These are phyloP conservation scores for Phytophthora sp. DNA, from an alignment of 352 stramenopile species.

Conservation along the genomic window DNA sequence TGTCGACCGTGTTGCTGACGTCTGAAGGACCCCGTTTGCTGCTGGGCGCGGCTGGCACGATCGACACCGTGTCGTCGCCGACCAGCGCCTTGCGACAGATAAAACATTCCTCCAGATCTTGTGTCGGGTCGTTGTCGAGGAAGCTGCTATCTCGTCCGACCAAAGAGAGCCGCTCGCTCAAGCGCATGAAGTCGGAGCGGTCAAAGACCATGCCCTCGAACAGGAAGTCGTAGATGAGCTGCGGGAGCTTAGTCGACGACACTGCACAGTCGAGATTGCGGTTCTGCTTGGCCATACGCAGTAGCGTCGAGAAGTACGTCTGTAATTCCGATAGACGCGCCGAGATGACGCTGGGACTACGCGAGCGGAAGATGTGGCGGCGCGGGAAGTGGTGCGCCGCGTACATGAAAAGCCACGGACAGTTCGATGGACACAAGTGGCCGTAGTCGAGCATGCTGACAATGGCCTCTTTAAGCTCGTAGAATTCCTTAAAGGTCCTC, in stretches of 20 bases:
- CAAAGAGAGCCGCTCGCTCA: conserved; percentile 62
- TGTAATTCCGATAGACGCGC: conserved; percentile 63
- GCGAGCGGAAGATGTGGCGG: conserved; percentile 75
- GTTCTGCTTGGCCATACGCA: conserved; percentile 69
- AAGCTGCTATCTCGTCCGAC: conserved; percentile 37
- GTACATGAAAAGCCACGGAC: conserved; percentile 87
- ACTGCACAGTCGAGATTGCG: conserved; percentile 65
- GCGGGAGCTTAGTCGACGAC: conserved; percentile 62
- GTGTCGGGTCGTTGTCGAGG: conserved; percentile 36
- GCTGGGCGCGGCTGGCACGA: conserved; percentile 38
- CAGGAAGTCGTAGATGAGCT: conserved; percentile 81
- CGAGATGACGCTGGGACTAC: conserved; percentile 69
- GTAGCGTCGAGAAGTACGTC: conserved; percentile 69
- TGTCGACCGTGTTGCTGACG: conserved; percentile 32
- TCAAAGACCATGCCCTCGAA: conserved; percentile 87
- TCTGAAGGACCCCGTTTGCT: conserved; percentile 22
- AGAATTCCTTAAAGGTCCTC: conserved; percentile 79
- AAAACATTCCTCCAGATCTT: conserved; percentile 56
- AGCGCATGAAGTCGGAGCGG: conserved; percentile 66
- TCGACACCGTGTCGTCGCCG: conserved; percentile 42
- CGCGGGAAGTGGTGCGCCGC: conserved; percentile 79
- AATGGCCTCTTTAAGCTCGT: conserved; percentile 77
- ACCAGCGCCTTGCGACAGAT: conserved; percentile 62
- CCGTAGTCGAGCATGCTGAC: conserved; percentile 68
- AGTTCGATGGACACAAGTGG: conserved; percentile 82